Conservation (phyloP, 2,329 filamentous ascomycete genomes). For the Chaetomiaceae sp. region DNA sequence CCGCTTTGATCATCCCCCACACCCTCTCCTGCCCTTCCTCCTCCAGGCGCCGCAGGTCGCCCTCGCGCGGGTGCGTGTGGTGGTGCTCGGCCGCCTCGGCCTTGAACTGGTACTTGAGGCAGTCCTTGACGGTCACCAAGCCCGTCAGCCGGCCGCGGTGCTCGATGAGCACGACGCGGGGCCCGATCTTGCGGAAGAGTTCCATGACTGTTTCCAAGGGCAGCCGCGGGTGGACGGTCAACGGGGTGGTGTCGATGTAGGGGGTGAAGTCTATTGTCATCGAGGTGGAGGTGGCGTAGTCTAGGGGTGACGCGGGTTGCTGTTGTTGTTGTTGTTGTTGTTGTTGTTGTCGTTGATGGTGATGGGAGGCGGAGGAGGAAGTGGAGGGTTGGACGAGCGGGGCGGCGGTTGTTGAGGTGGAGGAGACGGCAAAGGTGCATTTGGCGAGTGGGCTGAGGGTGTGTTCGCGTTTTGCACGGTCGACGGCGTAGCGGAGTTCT, state of each 20-base stretch:
- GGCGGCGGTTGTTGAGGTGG: constrained; percentile 31
- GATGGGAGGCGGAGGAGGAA: constrained; percentile 37
- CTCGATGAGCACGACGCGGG: constrained; percentile 87
- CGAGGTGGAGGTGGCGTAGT: constrained; percentile 18
- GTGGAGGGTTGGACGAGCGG: constrained; percentile 35
- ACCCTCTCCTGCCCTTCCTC: constrained; percentile 59
- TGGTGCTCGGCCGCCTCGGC: constrained; percentile 80
- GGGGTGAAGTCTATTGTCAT: constrained; percentile 69
- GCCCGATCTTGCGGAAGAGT: constrained; percentile 95
- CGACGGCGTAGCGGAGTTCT: constrained; percentile 85
- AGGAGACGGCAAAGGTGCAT: constrained; percentile 63
- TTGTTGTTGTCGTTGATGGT: too few species aligned
- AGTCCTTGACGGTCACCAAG: constrained; percentile 94
- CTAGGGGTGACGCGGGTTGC: too few species aligned
- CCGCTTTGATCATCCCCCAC: constrained; percentile 54
- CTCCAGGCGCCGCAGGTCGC: constrained; percentile 31
- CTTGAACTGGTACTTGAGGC: constrained; percentile 95
- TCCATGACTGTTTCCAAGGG: constrained; percentile 98
- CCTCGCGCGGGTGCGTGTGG: constrained; percentile 55
- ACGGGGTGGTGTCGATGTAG: constrained; percentile 83
- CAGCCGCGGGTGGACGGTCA: constrained; percentile 85
- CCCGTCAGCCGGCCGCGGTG: constrained; percentile 79
- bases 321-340: too few species aligned
- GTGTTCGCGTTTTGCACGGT: constrained; percentile 69
- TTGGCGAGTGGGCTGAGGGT: constrained; percentile 61